Base-by-base conservation (phyloP, 352 stramenopile genomes). In the Phytopythium litorale region DNA sequence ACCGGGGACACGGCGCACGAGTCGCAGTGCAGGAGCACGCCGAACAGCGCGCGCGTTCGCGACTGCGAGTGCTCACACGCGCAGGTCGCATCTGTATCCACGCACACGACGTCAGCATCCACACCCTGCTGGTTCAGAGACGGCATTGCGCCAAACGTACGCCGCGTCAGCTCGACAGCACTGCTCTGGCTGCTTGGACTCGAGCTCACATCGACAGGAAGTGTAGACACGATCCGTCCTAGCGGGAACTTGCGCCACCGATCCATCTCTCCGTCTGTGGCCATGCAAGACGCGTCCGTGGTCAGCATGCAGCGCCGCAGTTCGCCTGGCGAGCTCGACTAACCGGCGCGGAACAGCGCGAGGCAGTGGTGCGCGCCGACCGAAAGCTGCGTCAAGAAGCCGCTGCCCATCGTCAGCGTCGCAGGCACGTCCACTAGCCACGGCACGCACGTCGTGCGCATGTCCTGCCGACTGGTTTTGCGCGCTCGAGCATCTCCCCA, bases 241-340 rank as follows among this genome's bases (percentile, higher is more conserved):
- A 90, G 48, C 7, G 77, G 67, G 53, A 91, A 85, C 54, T 86
- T 82, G 6, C 79, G 72, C 78, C 83, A 92, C 48, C 79, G 79
- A 73, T 92, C 80, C 37, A 83, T 73, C 23, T 64, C 55, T 1
- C 66, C 72, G 1, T 68, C 75, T 84, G 58, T 4, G 40, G 23
- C 33, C 16, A 15, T 49, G 42, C 21, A 21, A 48, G 12, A 16
- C 16, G 15, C 42, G 38, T 9, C 0, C 25, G n/a, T 1, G 48
- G 48, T 28, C 37, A 62, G 42, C 21, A 28, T 32, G 16, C 37
- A 49, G 12, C 9, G 33, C 38, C 18, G 52, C 4, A 46, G 0
- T 35, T 25, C 21, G 66, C 11, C n/a, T 3, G 1, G 5, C 16
- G 13, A 65, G 28, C 23, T 18, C 52, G 15, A 33, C 66, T 15